These are phyloP conservation scores for cucumber (Cucumis sativus) DNA, from an alignment of 306 rosid species.

Conservation along the genomic window Cucumber_9930_V3 NC_026655.2:14490501-14491000, in stretches of 20 bases:
- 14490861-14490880: neutral
- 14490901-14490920: no score
- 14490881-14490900: neutral
- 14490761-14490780: neutral
- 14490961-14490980: neutral
- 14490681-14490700: neutral
- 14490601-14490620: slow-evolving; percentile 21
- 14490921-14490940: no score
- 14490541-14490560: neutral
- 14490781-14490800: slow-evolving; percentile 11
- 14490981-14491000: neutral
- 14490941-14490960: neutral
- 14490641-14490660: neutral
- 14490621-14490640: slow-evolving; percentile 52
- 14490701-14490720: neutral
- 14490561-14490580: neutral
- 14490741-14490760: neutral
- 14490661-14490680: neutral
- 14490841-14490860: neutral
- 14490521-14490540: no score
- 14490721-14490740: neutral
- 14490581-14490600: neutral
- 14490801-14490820: neutral
- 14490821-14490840: neutral
- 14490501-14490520: no score